Evolutionary conservation across 768 basidiomycete species (phyloP).

Genomic region (Mycena indigotica): DNA sequence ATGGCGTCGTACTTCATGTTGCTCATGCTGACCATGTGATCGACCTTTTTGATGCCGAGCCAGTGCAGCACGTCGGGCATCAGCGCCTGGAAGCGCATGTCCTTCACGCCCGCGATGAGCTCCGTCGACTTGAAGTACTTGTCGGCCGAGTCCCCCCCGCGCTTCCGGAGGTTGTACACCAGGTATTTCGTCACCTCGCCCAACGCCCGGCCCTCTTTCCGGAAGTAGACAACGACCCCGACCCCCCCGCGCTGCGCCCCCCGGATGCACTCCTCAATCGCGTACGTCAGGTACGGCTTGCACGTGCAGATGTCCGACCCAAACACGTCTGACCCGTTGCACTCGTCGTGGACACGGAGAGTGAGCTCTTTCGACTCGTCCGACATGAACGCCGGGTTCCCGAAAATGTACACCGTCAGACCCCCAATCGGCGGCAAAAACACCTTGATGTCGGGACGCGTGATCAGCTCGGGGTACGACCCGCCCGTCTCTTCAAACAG

Average conservation of each 20-base stretch:
- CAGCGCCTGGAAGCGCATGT: conserved; percentile 91
- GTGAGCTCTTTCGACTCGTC: conserved; percentile 82
- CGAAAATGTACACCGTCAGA: conserved; percentile 91
- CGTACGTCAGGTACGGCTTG: conserved; percentile 90
- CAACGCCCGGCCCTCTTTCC: conserved; percentile 90
- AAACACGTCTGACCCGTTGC: conserved; percentile 96
- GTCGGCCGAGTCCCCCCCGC: conserved; percentile 89
- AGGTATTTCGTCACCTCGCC: conserved; percentile 96
- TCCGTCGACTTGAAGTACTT: conserved; percentile 95
- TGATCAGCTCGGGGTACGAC: conserved; percentile 95
- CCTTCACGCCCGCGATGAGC: conserved; percentile 91
- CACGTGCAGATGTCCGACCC: conserved; percentile 92
- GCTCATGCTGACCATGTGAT: conserved; percentile 87
- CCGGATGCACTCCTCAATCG: conserved; percentile 91
- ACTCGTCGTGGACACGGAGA: conserved; percentile 92
- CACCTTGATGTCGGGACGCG: conserved; percentile 91
- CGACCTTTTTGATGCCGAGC: conserved; percentile 88
- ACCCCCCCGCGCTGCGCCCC: conserved; percentile 78
- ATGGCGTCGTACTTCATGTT: conserved; percentile 98
- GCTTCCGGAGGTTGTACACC: conserved; percentile 95
- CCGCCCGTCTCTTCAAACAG: conserved; percentile 96
- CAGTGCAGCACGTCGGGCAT: conserved; percentile 98
- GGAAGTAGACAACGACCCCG: conserved; percentile 91
- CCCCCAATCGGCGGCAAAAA: conserved; percentile 95
- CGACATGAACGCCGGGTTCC: conserved; percentile 75